phyloP scores from a whole-genome alignment of 495 filamentous ascomycete species.

The Trichocladium antarcticum region DNA sequence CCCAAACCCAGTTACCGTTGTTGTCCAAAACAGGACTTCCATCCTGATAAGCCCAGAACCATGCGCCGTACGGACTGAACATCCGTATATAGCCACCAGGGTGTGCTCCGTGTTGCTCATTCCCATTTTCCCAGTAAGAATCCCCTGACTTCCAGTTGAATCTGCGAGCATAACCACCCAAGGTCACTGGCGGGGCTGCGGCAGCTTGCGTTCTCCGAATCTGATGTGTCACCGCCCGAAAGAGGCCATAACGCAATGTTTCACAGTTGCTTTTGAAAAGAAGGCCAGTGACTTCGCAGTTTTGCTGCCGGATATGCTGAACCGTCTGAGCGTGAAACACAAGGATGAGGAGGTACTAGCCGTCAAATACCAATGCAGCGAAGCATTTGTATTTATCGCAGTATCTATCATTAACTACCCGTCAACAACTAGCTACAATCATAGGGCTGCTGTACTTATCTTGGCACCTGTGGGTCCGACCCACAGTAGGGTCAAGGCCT shows the following conservation, averaged over 20 bases:
- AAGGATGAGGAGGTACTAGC: slow-evolving; percentile 3
- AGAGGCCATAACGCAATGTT: slow-evolving; percentile 3
- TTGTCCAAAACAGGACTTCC: slow-evolving; percentile 1
- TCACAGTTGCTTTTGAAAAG: background rate
- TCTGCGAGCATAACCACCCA: background rate
- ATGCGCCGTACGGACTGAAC: background rate
- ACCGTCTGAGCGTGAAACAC: background rate
- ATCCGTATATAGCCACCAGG: slow-evolving; percentile 3
- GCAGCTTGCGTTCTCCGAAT: slow-evolving; percentile 2
- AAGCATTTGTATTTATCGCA: slow-evolving; percentile 3
- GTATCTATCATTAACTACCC: too few species aligned
- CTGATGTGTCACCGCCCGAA: slow-evolving; percentile 1
- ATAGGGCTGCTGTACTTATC: too few species aligned
- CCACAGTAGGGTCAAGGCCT: too few species aligned
- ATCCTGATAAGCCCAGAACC: background rate
- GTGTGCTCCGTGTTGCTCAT: background rate
- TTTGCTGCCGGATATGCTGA: background rate
- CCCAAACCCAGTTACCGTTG: background rate
- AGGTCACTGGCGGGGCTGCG: background rate
- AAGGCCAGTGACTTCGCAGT: slow-evolving; percentile 1
- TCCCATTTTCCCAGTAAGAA: background rate
- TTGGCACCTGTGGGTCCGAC: too few species aligned
- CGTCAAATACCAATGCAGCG: slow-evolving; percentile 1
- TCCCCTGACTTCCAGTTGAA: background rate
- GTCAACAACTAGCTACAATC: too few species aligned